Base-by-base conservation (phyloP, 2,329 filamentous ascomycete genomes). In the Aspergillus cejpii region DNA sequence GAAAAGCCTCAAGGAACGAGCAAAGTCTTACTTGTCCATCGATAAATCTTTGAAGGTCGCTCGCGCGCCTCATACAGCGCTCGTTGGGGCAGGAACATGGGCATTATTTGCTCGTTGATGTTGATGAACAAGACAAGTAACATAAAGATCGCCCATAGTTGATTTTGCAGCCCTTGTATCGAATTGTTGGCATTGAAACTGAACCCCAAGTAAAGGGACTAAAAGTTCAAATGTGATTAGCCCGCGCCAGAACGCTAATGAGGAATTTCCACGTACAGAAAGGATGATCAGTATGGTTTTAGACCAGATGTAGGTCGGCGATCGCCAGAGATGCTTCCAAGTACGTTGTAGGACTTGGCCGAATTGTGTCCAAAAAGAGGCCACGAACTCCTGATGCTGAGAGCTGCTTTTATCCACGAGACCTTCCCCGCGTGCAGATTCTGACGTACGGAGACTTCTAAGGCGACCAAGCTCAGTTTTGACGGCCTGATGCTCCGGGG, bases 251-350 rank as follows among this genome's bases (percentile, higher is more conserved):
- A n/a, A n/a, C n/a, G n/a, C n/a, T n/a, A n/a, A n/a, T n/a, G 87
- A 47, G 83, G 81, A 63, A 89, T 87, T 27, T 85, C 87, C 58
- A 90, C 85, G 64, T 89, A 89, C 3, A 57, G 90, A 83, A 65
- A 74, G 56, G 56, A 54, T 68, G 60, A 82, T 85, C 12, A 90
- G 78, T 1, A 76, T 70, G 1, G 76, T 64, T 72, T 92, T 92
- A 56, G 84, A 81, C 70, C 88, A 91, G 64, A 92, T 87, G 70
- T 92, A 91, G 3, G 80, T 77, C 0, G 87, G 87, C 0, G 82
- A 87, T 47, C 87, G 83, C 85, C 86, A 92, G 75, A 89, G 90
- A 64, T 91, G 85, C 63, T 89, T 78, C 70, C 89, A 90, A 26
- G 89, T 83, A 58, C 87, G 85, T 52, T 74, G 63, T 8, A 77